Evolutionary conservation across 306 rosid genomes (phyloP), one percentile per base, ranked within the genome.

Genomic region (Castanopsis chinensis): DNA sequence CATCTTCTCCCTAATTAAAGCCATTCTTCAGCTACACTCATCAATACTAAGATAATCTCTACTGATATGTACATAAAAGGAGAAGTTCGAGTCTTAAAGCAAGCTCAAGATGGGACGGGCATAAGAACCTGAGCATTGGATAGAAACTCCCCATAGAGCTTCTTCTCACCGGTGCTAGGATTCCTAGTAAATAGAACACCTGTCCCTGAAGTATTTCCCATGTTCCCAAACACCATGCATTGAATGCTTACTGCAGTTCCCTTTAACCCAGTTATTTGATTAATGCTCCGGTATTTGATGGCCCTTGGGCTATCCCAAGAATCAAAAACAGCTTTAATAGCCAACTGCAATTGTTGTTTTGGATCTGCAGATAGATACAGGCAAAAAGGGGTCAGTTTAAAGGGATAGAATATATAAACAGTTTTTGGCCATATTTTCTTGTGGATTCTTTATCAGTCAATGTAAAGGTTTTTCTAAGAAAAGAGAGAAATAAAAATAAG

Each of bases 251-350:
- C 99, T 1, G 99, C 98, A 33, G 98, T 95, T 81, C 99, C 99
- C 84, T 86, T 89, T 70, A 95, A 87, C 55, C 94, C 98, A 5
- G 85, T 84, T 80, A 95, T 95, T 84, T 90, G 99, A 83, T 91
- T 95, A 86, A 95, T 93, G 87, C 81, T 88, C 71, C 99, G 80
- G 64, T 95, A 95, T 74, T 95, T 95, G 71, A 73, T 93, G 58
- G 99, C 98, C 88, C 99, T 90, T 10, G 93, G 91, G 76, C 99
- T 93, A 85, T 95, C 99, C 99, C 99, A 95, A 58, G 99, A 95
- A 82, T 95, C 87, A 75, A 95, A 95, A 84, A 95, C 99, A 68
- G 99, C 98, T 88, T 89, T 91, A 45, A 91, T 83, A 30, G 99
- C 88, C 75, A 93, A 80, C 78, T 83, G 89, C 79, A 95, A 81